Evolutionary conservation across 805 yeast genomes (phyloP).

Genomic region (Kuraishia capsulata): DNA sequence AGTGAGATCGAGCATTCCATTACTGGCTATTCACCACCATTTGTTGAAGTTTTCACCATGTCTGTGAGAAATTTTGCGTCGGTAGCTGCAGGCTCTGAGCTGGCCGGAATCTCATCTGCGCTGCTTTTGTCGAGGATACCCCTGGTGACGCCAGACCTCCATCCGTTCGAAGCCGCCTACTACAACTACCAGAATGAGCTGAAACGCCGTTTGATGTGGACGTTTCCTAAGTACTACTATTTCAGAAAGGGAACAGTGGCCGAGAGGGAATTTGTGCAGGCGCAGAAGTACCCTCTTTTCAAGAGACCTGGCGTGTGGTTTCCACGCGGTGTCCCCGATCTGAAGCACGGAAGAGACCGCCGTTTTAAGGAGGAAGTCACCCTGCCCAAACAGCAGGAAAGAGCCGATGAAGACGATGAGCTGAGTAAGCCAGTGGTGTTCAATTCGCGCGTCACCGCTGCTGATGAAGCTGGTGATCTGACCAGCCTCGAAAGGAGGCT

Average conservation of each 20-base stretch:
- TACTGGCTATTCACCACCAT: too few species aligned
- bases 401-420: slow-evolving; percentile 32
- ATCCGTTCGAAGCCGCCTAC: slow-evolving; percentile 65
- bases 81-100: slow-evolving; percentile 3
- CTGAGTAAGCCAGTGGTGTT: slow-evolving; percentile 61
- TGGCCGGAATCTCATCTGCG: slow-evolving; percentile 30
- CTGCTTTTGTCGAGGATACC: slow-evolving; percentile 76
- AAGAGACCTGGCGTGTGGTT: slow-evolving; percentile 70
- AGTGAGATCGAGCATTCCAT: too few species aligned
- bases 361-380: slow-evolving; percentile 67
- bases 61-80: slow-evolving; percentile 1
- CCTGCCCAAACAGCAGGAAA: slow-evolving; percentile 57
- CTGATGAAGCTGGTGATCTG: slow-evolving; percentile 57
- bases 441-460: slow-evolving; percentile 65
- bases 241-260: slow-evolving; percentile 85
- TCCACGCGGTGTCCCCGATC: slow-evolving; percentile 77
- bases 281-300: slow-evolving; percentile 67
- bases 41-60: too few species aligned
- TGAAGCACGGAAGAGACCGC: slow-evolving; percentile 85
- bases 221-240: slow-evolving; percentile 90
- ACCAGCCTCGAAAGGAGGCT: slow-evolving; percentile 72
- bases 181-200: slow-evolving; percentile 79
- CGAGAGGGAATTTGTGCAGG: slow-evolving; percentile 68
- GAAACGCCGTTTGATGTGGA: slow-evolving; percentile 91
- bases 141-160: slow-evolving; percentile 68